These are phyloP conservation scores for Leishmania turanica DNA, from an alignment of 208 protist genomes.

Conservation along the genomic window DNA sequence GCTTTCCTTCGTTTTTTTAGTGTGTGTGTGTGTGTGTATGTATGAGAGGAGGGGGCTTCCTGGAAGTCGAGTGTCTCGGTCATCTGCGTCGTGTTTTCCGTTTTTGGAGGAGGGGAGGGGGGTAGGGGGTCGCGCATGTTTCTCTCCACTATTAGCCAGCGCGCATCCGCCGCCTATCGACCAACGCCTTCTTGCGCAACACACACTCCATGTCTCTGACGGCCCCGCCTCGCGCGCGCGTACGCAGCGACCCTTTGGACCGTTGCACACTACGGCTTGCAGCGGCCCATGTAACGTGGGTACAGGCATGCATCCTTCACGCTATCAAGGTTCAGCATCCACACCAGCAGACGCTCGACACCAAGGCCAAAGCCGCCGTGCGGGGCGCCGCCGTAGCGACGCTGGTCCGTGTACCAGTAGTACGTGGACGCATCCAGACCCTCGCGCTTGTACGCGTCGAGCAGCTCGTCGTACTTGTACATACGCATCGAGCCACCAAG, in stretches of 20 bases:
- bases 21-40: too few relatives aligned
- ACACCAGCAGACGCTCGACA: conserved; percentile 97
- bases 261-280: conserved; percentile 88
- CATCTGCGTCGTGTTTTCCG: neutral
- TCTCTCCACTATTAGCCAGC: neutral
- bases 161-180: neutral
- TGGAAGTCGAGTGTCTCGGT: neutral
- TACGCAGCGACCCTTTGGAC: neutral
- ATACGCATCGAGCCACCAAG: conserved; percentile 99
- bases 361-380: conserved; percentile 99
- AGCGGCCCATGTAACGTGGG: conserved; percentile 95
- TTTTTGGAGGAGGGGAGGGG: too few relatives aligned
- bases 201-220: neutral
- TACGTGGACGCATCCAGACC: conserved; percentile 95
- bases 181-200: neutral
- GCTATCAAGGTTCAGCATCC: conserved; percentile 95
- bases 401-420: conserved; percentile 99
- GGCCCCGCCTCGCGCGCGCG: neutral
- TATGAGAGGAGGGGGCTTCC: too few relatives aligned
- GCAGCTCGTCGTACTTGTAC: conserved; percentile 93
- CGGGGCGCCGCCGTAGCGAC: conserved; percentile 96
- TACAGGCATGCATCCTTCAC: conserved; percentile 98
- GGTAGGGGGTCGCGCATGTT: neutral
- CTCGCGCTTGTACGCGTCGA: conserved; percentile 93
- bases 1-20: too few relatives aligned